These are phyloP conservation scores for Cutaneotrichosporon dermatis DNA, from an alignment of 1,284 basidiomycete genomes.

Conservation along the genomic window DNA sequence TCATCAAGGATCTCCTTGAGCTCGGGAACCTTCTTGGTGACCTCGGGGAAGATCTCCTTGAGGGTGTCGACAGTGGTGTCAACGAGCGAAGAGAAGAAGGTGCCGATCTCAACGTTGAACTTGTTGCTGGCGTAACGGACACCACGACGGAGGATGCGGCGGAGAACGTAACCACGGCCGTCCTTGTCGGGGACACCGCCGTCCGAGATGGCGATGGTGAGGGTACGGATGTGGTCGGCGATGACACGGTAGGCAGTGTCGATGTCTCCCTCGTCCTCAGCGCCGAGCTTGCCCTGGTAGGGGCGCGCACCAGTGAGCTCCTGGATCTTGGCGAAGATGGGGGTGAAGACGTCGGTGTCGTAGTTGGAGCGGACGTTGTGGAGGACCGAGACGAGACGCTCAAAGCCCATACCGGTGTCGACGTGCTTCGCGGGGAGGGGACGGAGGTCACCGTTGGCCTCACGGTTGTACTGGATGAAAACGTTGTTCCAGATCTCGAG, in stretches of 20 bases:
- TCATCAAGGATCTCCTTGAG: slow-evolving; percentile 95
- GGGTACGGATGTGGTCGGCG: slow-evolving; percentile 91
- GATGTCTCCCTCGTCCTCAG: slow-evolving; percentile 88
- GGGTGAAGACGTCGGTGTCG: slow-evolving; percentile 91
- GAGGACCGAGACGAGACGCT: slow-evolving; percentile 89
- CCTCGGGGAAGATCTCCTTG: slow-evolving; percentile 88
- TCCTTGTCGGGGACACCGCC: slow-evolving; percentile 95
- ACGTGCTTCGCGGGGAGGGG: slow-evolving; percentile 88
- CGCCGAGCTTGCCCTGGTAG: slow-evolving; percentile 85
- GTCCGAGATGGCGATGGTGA: slow-evolving; percentile 93
- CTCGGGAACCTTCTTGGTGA: slow-evolving; percentile 75
- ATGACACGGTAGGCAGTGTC: slow-evolving; percentile 97
- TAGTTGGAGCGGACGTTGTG: slow-evolving; percentile 94
- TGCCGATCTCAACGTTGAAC: slow-evolving; percentile 87
- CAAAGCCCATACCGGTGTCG: slow-evolving; percentile 98
- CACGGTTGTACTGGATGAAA: slow-evolving; percentile 98
- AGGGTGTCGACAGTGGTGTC: slow-evolving; percentile 86
- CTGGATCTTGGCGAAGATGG: slow-evolving; percentile 83
- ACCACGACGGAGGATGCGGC: slow-evolving; percentile 86
- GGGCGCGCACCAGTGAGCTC: slow-evolving; percentile 82
- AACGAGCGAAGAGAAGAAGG: slow-evolving; percentile 89
- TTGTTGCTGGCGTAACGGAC: slow-evolving; percentile 94
- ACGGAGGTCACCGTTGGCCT: slow-evolving; percentile 76
- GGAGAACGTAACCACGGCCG: slow-evolving; percentile 90
- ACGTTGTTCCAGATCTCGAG: slow-evolving; percentile 99